Evolutionary conservation across 805 yeast genomes (phyloP).

Genomic region (Metschnikowia proteae): DNA sequence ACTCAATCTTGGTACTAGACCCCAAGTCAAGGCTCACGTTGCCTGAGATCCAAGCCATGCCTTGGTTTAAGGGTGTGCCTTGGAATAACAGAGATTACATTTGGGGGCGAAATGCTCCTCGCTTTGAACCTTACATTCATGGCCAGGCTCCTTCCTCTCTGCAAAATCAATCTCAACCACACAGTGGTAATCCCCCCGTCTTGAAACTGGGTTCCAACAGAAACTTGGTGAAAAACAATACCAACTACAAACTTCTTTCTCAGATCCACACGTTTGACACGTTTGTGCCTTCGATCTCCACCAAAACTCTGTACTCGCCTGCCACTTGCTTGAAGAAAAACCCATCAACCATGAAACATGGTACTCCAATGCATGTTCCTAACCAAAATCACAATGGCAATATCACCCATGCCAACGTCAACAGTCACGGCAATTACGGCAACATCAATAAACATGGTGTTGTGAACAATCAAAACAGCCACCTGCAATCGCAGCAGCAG

Average conservation of each 20-base stretch:
- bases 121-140: conserved; percentile 24
- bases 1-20: conserved; percentile 30
- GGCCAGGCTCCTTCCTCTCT: conserved; percentile 1
- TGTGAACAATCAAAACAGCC: neutral
- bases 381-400: conserved; percentile 1
- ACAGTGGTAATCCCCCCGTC: conserved; percentile 17
- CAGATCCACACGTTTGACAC: conserved; percentile 35
- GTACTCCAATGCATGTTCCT: neutral
- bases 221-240: conserved; percentile 33
- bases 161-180: conserved; percentile 3
- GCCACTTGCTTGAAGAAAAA: conserved; percentile 31
- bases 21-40: conserved; percentile 31
- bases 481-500: neutral
- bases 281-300: conserved; percentile 30
- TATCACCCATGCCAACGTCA: neutral
- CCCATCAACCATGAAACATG: neutral
- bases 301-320: conserved; percentile 31
- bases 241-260: conserved; percentile 38
- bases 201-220: conserved; percentile 36
- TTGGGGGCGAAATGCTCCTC: conserved; percentile 32
- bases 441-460: neutral
- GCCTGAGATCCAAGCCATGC: conserved; percentile 29
- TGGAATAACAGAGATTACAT: conserved; percentile 40
- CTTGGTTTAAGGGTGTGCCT: conserved; percentile 37
- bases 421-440: neutral